Evolutionary conservation across 2,329 filamentous ascomycete species (phyloP), one percentile per base, ranked within the genome.

Genomic region (Arachnomyces sp.): DNA sequence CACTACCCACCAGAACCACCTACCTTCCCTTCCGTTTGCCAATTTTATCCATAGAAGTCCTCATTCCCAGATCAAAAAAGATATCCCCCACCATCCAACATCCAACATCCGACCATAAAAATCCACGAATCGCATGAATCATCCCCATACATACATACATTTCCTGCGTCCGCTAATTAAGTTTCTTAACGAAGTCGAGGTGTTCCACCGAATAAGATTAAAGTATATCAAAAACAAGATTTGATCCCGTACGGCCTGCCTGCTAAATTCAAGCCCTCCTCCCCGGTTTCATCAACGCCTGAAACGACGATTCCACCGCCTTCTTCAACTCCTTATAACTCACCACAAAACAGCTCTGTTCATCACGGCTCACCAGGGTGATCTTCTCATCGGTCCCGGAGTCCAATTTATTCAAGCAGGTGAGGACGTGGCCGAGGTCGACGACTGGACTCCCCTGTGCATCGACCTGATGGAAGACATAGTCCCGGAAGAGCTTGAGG

Each of bases 401-500:
- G 63, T 98, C 92, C 39, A 98, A 71, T 60, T 95, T 95, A 67
- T 93, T 95, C 51, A 98, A 66, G 56, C 84, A 90, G 17, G 75
- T 77, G 34, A 98, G 63, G 48, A 96, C 86, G 65, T 96, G 89
- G 3, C 84, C 90, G 43, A 95, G 70, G 57, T 95, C 86, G 4
- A 94, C 72, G 1, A 89, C 82, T 0, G 92, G 84, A 39, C 85
- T 83, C 11, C 87, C 88, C 42, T 86, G 80, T 21, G 78, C 75
- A 59, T 96, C 88, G 9, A 95, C 88, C 56, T 94, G 89, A 61
- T 98, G 92, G 66, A 96, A 98, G 31, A 95, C 86, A 54, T 93
- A 96, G 64, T 98, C 92, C 36, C 92, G 79, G 71, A 96, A 96
- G 7, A 98, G 75, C 65, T 95, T 95, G 48, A 98, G 72, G 58